Percentiles rank a stretch among this genome's conserved stretches.
phyloP scores from a whole-genome alignment of 1,284 basidiomycete species.

The Cronartium ribicola region DNA sequence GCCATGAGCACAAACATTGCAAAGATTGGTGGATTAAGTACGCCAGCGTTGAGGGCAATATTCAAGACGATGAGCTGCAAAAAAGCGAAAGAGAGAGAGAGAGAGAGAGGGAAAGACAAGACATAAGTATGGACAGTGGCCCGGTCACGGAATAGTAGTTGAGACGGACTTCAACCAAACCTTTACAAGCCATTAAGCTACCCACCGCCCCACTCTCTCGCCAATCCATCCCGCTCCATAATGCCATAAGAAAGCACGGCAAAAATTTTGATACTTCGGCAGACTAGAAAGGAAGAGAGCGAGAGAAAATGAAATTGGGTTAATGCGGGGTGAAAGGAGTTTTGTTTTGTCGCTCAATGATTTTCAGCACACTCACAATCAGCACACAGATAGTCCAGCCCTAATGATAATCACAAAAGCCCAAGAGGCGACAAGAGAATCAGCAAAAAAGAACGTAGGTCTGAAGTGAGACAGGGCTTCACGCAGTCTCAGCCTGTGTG shows the following conservation, averaged over 20 bases:
- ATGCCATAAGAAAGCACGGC: constrained; percentile 59
- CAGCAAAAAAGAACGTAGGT: constrained; percentile 41
- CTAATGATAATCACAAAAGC: constrained; percentile 57
- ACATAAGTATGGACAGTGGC: constrained; percentile 46
- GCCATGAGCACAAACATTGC: constrained; percentile 89
- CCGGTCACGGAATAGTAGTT: background rate
- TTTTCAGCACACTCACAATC: constrained; percentile 74
- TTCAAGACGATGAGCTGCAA: constrained; percentile 80
- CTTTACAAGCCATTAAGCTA: constrained; percentile 88
- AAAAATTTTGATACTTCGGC: constrained; percentile 23
- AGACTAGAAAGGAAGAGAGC: background rate
- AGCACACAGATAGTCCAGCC: constrained; percentile 78
- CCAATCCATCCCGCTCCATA: constrained; percentile 64
- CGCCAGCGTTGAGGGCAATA: constrained; percentile 73
- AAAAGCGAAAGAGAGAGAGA: background rate
- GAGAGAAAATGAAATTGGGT: background rate
- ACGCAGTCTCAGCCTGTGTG: background rate
- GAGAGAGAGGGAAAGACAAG: background rate
- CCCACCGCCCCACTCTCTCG: constrained; percentile 82
- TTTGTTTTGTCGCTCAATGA: constrained; percentile 57
- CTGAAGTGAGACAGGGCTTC: constrained; percentile 38
- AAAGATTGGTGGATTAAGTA: constrained; percentile 64
- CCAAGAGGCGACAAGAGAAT: constrained; percentile 53
- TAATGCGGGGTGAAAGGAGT: background rate
- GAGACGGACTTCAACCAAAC: constrained; percentile 56